Evolutionary conservation across 2,329 filamentous ascomycete genomes (phyloP), one percentile per base, ranked within the genome.

Genomic region (Xylaria sp.): DNA sequence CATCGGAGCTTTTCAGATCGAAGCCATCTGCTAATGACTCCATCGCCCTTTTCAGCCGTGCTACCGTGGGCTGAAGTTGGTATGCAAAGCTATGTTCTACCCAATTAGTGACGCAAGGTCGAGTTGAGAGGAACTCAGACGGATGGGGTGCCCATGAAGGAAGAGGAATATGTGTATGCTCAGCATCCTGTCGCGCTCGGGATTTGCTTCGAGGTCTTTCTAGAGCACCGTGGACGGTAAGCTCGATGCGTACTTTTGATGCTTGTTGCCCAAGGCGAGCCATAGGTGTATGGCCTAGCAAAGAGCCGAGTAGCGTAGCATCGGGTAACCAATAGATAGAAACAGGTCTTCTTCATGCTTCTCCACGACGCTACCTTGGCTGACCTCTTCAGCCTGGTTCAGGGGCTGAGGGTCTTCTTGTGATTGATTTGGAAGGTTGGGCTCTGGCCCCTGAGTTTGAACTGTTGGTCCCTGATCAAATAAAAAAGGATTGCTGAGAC

Each of bases 281-380:
- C 46, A 50, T 12, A 50, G 12, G n/a, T 50, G 46, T 23, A 9
- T n/a, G 8, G 46, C 23, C 46, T n/a, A 50, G 46, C 46, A 50
- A 25, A 50, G 46, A 50, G 20, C 9, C 46, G 46, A 50, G 46
- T 50, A 50, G 46, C 46, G 46, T 25, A 50, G 46, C n/a, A 50
- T 50, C 46, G 46, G 46, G 20, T 50, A 50, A 25, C 46, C 9
- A 12, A 25, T 50, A 12, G n/a, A 50, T 25, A 25, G n/a, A 23
- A 7, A 9, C 2, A 7, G n/a, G 25, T 50, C 46, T 23, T 50
- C 20, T 2, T 50, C 46, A 25, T 50, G 25, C 5, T 50, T 20
- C 8, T 50, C 46, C 9, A 12, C 7, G 7, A 25, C 46, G 13
- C n/a, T 50, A 20, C 20, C 10, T 50, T 25, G 46, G n/a, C 23